Percentiles rank a stretch among this genome's conserved stretches.
These are phyloP conservation scores for Metroxylon sagu DNA, from an alignment of 176 grass and related monocot genomes.

Conservation along the genomic window DNA sequence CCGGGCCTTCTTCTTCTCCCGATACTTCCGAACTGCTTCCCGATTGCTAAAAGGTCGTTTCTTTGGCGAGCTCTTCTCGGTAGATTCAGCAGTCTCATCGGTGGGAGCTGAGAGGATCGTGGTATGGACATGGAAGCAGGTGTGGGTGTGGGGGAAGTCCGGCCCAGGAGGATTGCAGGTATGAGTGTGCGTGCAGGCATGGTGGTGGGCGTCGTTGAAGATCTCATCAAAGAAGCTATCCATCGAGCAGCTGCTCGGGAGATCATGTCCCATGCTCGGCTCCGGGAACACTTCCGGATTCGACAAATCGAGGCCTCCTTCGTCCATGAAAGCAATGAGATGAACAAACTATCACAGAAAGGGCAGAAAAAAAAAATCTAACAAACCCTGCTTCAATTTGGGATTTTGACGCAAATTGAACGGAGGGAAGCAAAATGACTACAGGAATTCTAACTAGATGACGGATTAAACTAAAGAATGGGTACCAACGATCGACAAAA, in stretches of 20 bases:
- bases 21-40: slow-evolving; percentile 60
- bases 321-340: too few species aligned
- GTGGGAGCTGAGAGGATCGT: slow-evolving; percentile 36
- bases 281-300: too few species aligned
- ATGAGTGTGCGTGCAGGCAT: slow-evolving; percentile 68
- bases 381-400: too few species aligned
- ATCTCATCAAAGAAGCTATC: slow-evolving; percentile 54
- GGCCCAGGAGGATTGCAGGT: slow-evolving; percentile 58
- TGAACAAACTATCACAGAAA: too few species aligned
- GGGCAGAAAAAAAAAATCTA: too few species aligned
- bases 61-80: slow-evolving; percentile 25
- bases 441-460: too few species aligned
- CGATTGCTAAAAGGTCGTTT: slow-evolving; percentile 43
- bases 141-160: slow-evolving; percentile 56
- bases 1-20: slow-evolving; percentile 69
- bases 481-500: too few species aligned
- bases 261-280: slow-evolving; percentile 2
- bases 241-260: slow-evolving; percentile 32
- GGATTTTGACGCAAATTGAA: too few species aligned
- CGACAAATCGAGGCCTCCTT: too few species aligned
- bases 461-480: too few species aligned
- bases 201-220: slow-evolving; percentile 28
- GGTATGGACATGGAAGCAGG: slow-evolving; percentile 69
- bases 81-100: slow-evolving; percentile 19
- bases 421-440: too few species aligned